These are phyloP conservation scores for Dictyophora rubrovolvata DNA, from an alignment of 768 basidiomycete species.

Conservation along the genomic window DNA sequence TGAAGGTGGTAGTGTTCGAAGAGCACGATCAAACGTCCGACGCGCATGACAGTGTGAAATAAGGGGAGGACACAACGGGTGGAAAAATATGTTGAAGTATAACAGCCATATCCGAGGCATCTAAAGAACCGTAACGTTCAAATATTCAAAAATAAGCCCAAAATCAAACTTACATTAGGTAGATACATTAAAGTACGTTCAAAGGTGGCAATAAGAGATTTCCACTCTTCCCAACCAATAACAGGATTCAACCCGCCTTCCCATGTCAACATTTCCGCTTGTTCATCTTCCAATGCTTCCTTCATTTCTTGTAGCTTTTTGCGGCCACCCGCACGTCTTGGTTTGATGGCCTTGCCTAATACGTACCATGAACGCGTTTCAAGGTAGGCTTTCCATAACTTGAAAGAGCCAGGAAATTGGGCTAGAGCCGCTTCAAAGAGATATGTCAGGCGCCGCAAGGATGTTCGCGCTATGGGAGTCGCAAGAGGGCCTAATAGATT, in stretches of 20 bases:
- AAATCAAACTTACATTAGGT: slow-evolving; percentile 53
- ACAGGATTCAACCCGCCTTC: slow-evolving; percentile 76
- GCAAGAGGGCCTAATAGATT: slow-evolving; percentile 72
- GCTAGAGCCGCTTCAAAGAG: slow-evolving; percentile 89
- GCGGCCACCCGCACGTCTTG: slow-evolving; percentile 74
- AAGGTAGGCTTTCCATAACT: slow-evolving; percentile 92
- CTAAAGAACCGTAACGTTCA: slow-evolving; percentile 29
- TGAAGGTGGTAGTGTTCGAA: slow-evolving; percentile 88
- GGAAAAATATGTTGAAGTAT: slow-evolving; percentile 83
- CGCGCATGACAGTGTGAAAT: slow-evolving; percentile 87
- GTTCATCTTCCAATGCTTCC: slow-evolving; percentile 79
- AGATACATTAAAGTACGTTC: slow-evolving; percentile 94
- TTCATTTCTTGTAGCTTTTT: slow-evolving; percentile 90
- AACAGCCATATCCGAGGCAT: slow-evolving; percentile 91
- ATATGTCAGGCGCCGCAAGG: slow-evolving; percentile 76
- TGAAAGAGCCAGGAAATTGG: slow-evolving; percentile 85
- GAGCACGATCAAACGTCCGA: slow-evolving; percentile 85
- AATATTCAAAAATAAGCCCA: background rate
- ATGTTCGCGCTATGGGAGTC: slow-evolving; percentile 58
- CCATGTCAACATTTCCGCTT: slow-evolving; percentile 75
- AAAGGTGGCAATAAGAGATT: slow-evolving; percentile 71
- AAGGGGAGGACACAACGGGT: slow-evolving; percentile 76
- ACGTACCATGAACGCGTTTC: slow-evolving; percentile 77
- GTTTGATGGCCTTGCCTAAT: slow-evolving; percentile 59
- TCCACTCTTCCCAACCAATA: slow-evolving; percentile 98